Conservation (phyloP, 495 filamentous ascomycete genomes). For the Aspergillus carlsbadensis region DNA sequence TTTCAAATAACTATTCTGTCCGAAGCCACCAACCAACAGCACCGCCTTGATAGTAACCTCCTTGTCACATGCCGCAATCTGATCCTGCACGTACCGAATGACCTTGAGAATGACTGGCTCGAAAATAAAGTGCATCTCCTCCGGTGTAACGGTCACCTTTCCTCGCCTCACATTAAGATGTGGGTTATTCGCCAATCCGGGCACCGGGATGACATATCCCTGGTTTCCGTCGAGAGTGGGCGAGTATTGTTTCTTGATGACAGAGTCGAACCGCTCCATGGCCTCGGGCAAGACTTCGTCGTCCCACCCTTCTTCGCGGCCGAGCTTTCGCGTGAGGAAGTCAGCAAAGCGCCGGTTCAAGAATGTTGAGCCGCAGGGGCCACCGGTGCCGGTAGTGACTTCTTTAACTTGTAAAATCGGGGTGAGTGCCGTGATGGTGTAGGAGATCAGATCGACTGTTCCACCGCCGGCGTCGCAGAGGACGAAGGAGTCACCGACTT, state of each 20-base stretch:
- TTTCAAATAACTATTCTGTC: slow-evolving; percentile 62
- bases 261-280: slow-evolving; percentile 21
- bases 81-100: slow-evolving; percentile 21
- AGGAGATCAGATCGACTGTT: slow-evolving; percentile 67
- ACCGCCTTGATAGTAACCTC: slow-evolving; percentile 43
- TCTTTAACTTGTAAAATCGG: slow-evolving; percentile 57
- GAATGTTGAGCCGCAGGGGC: slow-evolving; percentile 67
- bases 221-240: slow-evolving; percentile 11
- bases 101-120: slow-evolving; percentile 18
- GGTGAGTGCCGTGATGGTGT: slow-evolving; percentile 30
- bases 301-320: slow-evolving; percentile 18
- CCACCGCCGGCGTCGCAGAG: slow-evolving; percentile 79
- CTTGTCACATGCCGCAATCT: slow-evolving; percentile 11
- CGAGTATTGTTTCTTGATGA: slow-evolving; percentile 21
- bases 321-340: slow-evolving; percentile 57
- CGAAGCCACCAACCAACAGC: slow-evolving; percentile 69
- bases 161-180: slow-evolving; percentile 19
- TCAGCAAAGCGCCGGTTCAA: slow-evolving; percentile 70
- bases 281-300: slow-evolving; percentile 23
- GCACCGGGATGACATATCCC: slow-evolving; percentile 24
- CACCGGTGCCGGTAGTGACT: slow-evolving; percentile 60
- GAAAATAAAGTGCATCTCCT: slow-evolving; percentile 24
- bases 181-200: slow-evolving; percentile 19
- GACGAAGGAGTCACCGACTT: slow-evolving; percentile 66
- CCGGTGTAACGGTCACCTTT: slow-evolving; percentile 13